These are phyloP conservation scores for Globisporangium polare DNA, from an alignment of 352 stramenopile genomes.

Conservation along the genomic window DNA sequence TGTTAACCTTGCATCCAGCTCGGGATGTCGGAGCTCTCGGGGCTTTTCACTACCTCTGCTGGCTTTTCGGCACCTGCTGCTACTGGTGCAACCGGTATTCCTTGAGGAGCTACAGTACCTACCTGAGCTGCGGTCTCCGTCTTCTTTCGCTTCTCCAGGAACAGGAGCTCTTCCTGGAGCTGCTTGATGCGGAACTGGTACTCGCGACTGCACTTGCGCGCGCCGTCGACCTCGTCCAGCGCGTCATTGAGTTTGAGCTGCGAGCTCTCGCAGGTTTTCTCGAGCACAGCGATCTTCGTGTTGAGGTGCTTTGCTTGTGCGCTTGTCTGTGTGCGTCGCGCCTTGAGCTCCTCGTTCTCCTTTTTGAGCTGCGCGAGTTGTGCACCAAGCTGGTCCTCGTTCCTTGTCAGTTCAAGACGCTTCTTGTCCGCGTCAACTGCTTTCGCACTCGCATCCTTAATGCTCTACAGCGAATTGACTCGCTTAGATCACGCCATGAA, in stretches of 20 bases:
- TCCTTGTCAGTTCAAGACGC: conserved; percentile 22
- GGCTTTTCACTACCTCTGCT: not conserved
- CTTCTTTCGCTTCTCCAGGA: conserved; percentile 49
- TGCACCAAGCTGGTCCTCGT: conserved; percentile 35
- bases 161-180: conserved; percentile 66
- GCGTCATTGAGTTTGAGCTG: conserved; percentile 42
- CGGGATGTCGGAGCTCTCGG: conserved; percentile 26
- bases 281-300: conserved; percentile 29
- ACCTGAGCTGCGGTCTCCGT: not conserved
- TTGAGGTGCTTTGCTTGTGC: conserved; percentile 52
- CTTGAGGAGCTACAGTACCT: not conserved
- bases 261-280: conserved; percentile 24
- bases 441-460: conserved; percentile 37
- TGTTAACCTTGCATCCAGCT: conserved; percentile 40
- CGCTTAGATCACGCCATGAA: not conserved
- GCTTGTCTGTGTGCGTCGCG: conserved; percentile 29
- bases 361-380: conserved; percentile 42
- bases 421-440: conserved; percentile 40
- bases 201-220: conserved; percentile 48
- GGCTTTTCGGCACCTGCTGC: not conserved
- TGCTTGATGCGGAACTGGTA: conserved; percentile 62
- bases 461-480: conserved; percentile 21
- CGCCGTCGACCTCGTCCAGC: conserved; percentile 37
- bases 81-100: conserved; percentile 8
- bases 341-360: conserved; percentile 57